phyloP scores from a whole-genome alignment of 345 rosid species.

The Acer yangbiense region DNA sequence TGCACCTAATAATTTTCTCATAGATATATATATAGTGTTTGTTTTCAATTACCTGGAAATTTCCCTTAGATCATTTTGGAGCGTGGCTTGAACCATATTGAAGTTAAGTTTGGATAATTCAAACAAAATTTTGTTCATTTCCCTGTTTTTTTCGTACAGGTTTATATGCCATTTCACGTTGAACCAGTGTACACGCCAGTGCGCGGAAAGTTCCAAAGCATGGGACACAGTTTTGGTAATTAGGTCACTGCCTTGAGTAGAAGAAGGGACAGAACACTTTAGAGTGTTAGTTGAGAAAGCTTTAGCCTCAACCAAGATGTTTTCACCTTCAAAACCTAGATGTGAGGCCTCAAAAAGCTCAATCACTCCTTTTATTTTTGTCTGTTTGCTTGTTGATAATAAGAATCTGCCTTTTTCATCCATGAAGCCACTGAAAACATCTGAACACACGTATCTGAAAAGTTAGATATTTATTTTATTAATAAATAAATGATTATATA shows the following conservation, averaged over 20 bases:
- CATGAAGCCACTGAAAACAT: slow-evolving; percentile 32
- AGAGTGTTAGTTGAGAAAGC: slow-evolving; percentile 23
- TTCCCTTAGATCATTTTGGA: slow-evolving; percentile 45
- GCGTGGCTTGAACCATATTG: slow-evolving; percentile 45
- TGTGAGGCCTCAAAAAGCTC: slow-evolving; percentile 54
- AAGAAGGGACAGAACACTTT: neutral
- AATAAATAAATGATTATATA: too few species aligned
- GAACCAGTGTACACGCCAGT: slow-evolving; percentile 52
- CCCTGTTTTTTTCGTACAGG: slow-evolving; percentile 9
- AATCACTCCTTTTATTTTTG: slow-evolving; percentile 32
- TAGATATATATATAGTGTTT: neutral
- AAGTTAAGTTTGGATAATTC: slow-evolving; percentile 49
- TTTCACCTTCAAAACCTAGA: slow-evolving; percentile 39
- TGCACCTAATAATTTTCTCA: too few species aligned
- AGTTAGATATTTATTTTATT: neutral
- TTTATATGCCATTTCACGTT: slow-evolving; percentile 49
- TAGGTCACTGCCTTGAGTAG: slow-evolving; percentile 11
- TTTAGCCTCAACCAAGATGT: slow-evolving; percentile 31
- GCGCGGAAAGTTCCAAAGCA: slow-evolving; percentile 43
- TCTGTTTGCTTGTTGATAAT: slow-evolving; percentile 9
- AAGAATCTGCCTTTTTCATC: slow-evolving; percentile 26
- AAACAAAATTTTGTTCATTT: slow-evolving; percentile 11
- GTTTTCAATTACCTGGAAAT: slow-evolving; percentile 33
- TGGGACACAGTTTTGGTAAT: slow-evolving; percentile 15
- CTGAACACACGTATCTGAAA: slow-evolving; percentile 16